These are phyloP conservation scores for Colletotrichum cordylinicola DNA, from an alignment of 2,329 filamentous ascomycete species.

Conservation along the genomic window DNA sequence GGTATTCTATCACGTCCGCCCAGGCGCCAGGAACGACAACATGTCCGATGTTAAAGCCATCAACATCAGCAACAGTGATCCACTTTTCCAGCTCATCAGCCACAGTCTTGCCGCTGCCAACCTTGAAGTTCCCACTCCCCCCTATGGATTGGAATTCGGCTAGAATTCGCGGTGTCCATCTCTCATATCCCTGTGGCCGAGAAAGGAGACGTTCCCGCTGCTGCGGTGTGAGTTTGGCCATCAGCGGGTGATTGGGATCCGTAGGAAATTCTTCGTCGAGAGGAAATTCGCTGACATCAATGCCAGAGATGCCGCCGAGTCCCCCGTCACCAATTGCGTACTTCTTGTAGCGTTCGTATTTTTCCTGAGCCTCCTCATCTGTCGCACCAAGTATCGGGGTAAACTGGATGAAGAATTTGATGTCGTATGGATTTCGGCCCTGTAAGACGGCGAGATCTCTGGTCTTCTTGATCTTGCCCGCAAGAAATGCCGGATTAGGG, in stretches of 20 bases:
- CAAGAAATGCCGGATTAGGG: constrained; percentile 10
- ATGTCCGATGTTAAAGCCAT: constrained; percentile 24
- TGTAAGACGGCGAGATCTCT: not conserved
- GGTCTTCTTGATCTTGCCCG: not conserved
- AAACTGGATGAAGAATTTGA: not conserved
- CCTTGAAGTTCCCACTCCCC: not conserved
- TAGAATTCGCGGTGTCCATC: constrained; percentile 19
- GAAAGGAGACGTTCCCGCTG: not conserved
- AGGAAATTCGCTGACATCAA: constrained; percentile 27
- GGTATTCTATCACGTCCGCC: constrained; percentile 2
- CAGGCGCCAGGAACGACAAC: constrained; percentile 20
- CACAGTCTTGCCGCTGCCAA: constrained; percentile 1
- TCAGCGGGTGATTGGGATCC: constrained; percentile 1
- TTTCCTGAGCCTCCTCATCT: constrained; percentile 26
- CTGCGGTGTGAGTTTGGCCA: not conserved
- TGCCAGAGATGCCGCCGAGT: constrained; percentile 28
- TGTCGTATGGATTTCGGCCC: not conserved
- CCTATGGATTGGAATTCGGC: constrained; percentile 8
- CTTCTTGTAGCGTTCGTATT: constrained; percentile 20
- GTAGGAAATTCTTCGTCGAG: constrained; percentile 26
- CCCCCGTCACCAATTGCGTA: constrained; percentile 26
- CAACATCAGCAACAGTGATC: not conserved
- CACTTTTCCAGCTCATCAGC: constrained; percentile 2
- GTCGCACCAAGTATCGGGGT: constrained; percentile 24
- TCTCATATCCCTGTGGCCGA: constrained; percentile 1